phyloP scores from a whole-genome alignment of 805 yeast species.

The Huiozyma sinensis region DNA sequence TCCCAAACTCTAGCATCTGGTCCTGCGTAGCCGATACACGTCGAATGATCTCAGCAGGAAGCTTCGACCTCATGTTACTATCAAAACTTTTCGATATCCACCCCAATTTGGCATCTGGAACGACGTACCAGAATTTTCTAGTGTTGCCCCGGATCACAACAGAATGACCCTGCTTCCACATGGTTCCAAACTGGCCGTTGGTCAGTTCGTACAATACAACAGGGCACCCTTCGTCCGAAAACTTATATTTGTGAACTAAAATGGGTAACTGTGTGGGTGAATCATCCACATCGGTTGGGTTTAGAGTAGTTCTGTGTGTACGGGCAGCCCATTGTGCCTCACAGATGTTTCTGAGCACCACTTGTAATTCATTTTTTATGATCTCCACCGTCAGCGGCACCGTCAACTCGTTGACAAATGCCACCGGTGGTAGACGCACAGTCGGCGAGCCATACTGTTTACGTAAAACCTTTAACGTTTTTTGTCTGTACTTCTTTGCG shows the following conservation, averaged over 20 bases:
- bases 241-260: not conserved
- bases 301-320: too few species aligned
- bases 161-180: slow-evolving; percentile 72
- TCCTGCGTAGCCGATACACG: slow-evolving; percentile 56
- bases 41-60: slow-evolving; percentile 41
- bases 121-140: slow-evolving; percentile 46
- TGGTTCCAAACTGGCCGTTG: slow-evolving; percentile 82
- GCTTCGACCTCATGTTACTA: slow-evolving; percentile 11
- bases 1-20: not conserved
- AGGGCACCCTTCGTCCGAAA: not conserved
- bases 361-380: slow-evolving; percentile 1
- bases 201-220: slow-evolving; percentile 53
- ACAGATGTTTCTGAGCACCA: not conserved
- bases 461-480: not conserved
- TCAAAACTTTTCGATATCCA: slow-evolving; percentile 36
- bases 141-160: slow-evolving; percentile 52
- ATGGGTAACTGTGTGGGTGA: not conserved
- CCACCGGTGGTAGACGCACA: not conserved
- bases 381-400: not conserved
- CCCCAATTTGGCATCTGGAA: slow-evolving; percentile 35
- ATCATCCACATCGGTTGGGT: not conserved
- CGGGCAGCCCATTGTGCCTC: not conserved
- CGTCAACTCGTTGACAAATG: not conserved
- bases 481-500: not conserved
- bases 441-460: not conserved